Conservation (phyloP, 108 stramenopile species). For the Aurantiochytrium sp. region DNA sequence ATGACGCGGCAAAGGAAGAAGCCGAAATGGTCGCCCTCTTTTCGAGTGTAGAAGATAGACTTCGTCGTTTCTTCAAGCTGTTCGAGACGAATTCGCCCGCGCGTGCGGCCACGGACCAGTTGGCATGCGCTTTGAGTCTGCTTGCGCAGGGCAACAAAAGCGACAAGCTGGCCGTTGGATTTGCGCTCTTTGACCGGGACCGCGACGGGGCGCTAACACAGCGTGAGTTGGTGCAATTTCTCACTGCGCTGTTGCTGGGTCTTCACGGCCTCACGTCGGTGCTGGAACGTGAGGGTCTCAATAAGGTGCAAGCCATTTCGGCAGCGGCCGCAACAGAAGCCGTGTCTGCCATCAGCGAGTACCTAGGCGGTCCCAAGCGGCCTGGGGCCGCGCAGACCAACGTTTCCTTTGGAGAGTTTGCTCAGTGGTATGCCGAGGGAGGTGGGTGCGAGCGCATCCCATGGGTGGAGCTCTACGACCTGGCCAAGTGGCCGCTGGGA, state of each 20-base stretch:
- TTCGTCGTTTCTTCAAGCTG: background rate
- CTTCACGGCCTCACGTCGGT: background rate
- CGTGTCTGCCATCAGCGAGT: background rate
- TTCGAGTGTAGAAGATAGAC: background rate
- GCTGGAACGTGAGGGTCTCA: background rate
- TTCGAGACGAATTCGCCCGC: background rate
- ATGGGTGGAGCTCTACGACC: background rate
- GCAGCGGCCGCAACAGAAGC: background rate
- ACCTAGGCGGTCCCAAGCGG: background rate
- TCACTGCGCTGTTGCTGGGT: background rate
- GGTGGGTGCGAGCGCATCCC: background rate
- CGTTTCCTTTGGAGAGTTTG: background rate
- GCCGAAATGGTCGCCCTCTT: background rate
- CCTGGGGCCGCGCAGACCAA: background rate
- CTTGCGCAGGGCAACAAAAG: conserved; percentile 1
- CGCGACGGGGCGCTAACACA: background rate
- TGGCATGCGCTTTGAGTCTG: background rate
- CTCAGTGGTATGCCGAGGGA: background rate
- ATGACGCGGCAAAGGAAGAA: background rate
- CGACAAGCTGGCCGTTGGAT: background rate
- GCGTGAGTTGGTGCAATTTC: background rate
- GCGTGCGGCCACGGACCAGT: background rate
- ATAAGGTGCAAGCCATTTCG: background rate
- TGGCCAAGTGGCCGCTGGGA: background rate
- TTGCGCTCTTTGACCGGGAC: background rate